Base-by-base conservation (phyloP, 768 basidiomycete genomes). In the Boletus reticuloceps region DNA sequence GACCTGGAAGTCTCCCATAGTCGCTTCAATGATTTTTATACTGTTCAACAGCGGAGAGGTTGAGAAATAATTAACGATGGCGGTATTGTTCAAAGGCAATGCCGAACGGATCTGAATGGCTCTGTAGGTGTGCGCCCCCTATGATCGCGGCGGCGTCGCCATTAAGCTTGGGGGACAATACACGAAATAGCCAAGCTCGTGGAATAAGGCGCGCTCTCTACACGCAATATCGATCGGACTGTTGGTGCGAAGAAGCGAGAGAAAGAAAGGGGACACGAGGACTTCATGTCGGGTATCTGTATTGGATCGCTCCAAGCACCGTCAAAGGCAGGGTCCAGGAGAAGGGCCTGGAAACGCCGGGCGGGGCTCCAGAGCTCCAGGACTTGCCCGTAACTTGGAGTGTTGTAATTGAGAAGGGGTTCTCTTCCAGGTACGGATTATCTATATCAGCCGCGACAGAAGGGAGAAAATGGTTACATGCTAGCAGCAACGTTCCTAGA, bases 261-360 rank as follows among this genome's bases (percentile, higher is more conserved):
- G 60, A 60, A 51, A 62, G 61, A 59, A 53, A 66, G 55, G 45
- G 55, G 40, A 64, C 69, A 71, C 68, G 70, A 68, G 70, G 66
- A 62, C 43, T 68, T 71, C 71, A 71, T 71, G 64, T 71, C 69
- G 69, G 67, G 64, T 71, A 71, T 72, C 69, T 72, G 68, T 56
- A 59, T 61, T 61, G 58, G 61, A 72, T 72, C 69, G 63, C 65
- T 67, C 67, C 65, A 71, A 64, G 57, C 56, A 61, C 58, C 19
- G 60, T 62, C 56, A 48, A 60, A 60, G 43, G 58, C 50, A 64
- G 58, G 60, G 61, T 54, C 60, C 58, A 60, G 48, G 54, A 61
- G 64, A 56, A 59, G 54, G 37, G 46, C 55, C 37, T 64, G 49
- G 66, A 62, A 62, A 66, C 42, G 44, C 66, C 58, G 57, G 44